These are phyloP conservation scores for Aspergillus aculeatinus DNA, from an alignment of 2,329 filamentous ascomycete species.

Conservation along the genomic window DNA sequence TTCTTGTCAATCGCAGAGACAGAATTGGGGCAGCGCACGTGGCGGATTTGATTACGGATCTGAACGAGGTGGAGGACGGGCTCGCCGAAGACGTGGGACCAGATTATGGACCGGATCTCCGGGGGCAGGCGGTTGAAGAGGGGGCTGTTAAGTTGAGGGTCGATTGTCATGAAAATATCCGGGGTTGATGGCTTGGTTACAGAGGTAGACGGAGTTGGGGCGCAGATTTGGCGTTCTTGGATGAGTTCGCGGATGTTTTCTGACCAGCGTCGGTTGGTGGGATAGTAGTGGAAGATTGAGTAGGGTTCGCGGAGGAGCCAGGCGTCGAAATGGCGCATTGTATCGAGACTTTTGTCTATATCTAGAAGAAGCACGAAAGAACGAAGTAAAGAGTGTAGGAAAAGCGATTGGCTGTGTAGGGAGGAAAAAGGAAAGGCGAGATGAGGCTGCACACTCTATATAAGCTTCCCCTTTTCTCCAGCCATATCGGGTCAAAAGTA, in stretches of 20 bases:
- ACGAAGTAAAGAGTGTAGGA: neutral
- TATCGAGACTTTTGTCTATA: neutral
- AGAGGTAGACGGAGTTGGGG: conserved; percentile 17
- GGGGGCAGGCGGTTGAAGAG: conserved; percentile 33
- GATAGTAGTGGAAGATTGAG: conserved; percentile 41
- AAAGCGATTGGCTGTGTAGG: neutral
- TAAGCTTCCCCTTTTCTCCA: neutral
- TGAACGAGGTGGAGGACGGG: conserved; percentile 37
- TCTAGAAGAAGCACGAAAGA: neutral
- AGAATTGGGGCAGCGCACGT: conserved; percentile 32
- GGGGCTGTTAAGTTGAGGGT: conserved; percentile 20
- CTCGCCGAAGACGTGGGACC: conserved; percentile 36
- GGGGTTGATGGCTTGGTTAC: neutral
- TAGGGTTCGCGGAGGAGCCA: conserved; percentile 42
- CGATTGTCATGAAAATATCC: conserved; percentile 18
- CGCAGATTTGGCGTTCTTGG: conserved; percentile 36
- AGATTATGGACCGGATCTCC: conserved; percentile 42
- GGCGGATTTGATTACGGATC: conserved; percentile 35
- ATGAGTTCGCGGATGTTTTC: conserved; percentile 38
- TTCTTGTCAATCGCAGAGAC: conserved; percentile 27
- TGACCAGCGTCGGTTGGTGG: conserved; percentile 37
- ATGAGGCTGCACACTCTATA: neutral
- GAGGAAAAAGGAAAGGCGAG: neutral
- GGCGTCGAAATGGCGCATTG: conserved; percentile 41
- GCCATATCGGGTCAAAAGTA: neutral